Conservation (phyloP, 2,329 filamentous ascomycete genomes). For the Thielaviopsis ethacetica region DNA sequence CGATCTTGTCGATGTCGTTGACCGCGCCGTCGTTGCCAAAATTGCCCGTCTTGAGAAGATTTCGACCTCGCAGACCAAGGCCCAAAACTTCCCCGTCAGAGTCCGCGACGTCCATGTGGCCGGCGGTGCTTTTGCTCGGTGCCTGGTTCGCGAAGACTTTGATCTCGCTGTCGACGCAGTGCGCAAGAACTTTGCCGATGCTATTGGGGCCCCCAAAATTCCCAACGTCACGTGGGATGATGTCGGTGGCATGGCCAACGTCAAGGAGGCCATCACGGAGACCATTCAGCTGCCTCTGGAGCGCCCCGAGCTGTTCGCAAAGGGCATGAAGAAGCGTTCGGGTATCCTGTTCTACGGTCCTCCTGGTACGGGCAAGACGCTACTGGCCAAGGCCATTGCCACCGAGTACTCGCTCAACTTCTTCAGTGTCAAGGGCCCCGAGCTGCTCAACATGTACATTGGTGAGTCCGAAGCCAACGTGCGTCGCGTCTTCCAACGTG, state of each 20-base stretch:
- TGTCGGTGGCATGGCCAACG: slow-evolving; percentile 79
- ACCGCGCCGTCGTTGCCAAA: slow-evolving; percentile 68
- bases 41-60: slow-evolving; percentile 52
- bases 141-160: slow-evolving; percentile 70
- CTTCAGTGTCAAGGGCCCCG: slow-evolving; percentile 84
- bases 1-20: slow-evolving; percentile 85
- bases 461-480: slow-evolving; percentile 90
- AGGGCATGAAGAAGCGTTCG: slow-evolving; percentile 95
- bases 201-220: slow-evolving; percentile 94
- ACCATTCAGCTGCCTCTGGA: slow-evolving; percentile 90
- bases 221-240: slow-evolving; percentile 95
- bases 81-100: slow-evolving; percentile 30
- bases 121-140: slow-evolving; percentile 63
- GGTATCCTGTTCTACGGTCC: slow-evolving; percentile 87
- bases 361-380: slow-evolving; percentile 78
- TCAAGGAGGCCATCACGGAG: slow-evolving; percentile 94
- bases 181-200: slow-evolving; percentile 93
- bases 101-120: slow-evolving; percentile 75
- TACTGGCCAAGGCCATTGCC: slow-evolving; percentile 85
- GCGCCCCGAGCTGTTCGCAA: slow-evolving; percentile 82
- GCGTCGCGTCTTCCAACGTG: slow-evolving; percentile 72
- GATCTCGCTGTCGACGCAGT: slow-evolving; percentile 89
- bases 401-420: slow-evolving; percentile 91
- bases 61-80: slow-evolving; percentile 22
- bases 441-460: slow-evolving; percentile 91